phyloP scores from a whole-genome alignment of 176 grass and related monocot species.

The Raddia guianensis region DNA sequence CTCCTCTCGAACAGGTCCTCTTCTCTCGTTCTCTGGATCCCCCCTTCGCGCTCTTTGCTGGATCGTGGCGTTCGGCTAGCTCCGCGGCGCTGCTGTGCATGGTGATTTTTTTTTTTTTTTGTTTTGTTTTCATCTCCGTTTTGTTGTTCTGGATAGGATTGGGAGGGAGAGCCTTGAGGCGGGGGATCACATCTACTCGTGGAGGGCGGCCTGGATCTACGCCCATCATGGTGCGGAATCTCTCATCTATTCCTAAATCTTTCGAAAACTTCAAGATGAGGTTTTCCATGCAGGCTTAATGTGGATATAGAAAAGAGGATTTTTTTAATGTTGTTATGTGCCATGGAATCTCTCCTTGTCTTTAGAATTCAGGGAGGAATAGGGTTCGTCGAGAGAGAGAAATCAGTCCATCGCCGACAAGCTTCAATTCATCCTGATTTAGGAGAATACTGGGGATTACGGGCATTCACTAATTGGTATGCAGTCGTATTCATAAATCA shows the following conservation, averaged over 20 bases:
- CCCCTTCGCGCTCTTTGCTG: too few relatives aligned
- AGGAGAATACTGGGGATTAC: background rate
- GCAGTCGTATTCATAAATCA: background rate
- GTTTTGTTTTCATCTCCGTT: background rate
- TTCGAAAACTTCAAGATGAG: background rate
- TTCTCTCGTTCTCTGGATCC: background rate
- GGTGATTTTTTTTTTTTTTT: background rate
- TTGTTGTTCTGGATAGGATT: conserved; percentile 34
- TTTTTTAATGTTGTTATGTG: background rate
- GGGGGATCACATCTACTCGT: conserved; percentile 87
- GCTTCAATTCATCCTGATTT: background rate
- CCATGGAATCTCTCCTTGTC: background rate
- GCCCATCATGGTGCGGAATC: conserved; percentile 69
- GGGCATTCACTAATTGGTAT: background rate
- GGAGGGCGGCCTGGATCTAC: conserved; percentile 72
- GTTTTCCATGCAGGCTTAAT: background rate
- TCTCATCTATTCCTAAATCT: background rate
- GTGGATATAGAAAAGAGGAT: background rate
- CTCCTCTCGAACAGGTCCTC: conserved; percentile 56
- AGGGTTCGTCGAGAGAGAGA: background rate
- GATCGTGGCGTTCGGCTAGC: background rate
- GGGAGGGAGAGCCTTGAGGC: conserved; percentile 70
- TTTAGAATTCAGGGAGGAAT: background rate
- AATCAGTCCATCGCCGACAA: background rate
- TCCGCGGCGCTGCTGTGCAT: background rate